These are phyloP conservation scores for Debaryomyces maramus DNA, from an alignment of 805 yeast species.

Conservation along the genomic window DNA sequence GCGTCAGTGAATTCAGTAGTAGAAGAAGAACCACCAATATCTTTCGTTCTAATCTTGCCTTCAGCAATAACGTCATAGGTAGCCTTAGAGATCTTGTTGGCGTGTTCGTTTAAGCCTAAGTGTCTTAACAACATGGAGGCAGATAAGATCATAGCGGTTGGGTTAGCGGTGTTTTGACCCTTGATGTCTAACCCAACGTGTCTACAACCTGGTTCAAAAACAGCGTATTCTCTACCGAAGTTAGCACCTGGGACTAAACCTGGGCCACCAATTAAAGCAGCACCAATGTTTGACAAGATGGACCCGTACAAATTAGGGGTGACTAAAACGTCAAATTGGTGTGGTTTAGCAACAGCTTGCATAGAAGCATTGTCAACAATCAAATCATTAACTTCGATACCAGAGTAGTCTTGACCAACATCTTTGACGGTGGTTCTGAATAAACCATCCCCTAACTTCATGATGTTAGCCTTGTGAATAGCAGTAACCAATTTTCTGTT, in stretches of 20 bases:
- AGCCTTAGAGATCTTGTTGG: slow-evolving; percentile 85
- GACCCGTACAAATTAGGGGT: slow-evolving; percentile 99
- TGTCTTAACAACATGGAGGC: slow-evolving; percentile 92
- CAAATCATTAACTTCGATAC: slow-evolving; percentile 81
- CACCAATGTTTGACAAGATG: slow-evolving; percentile 95
- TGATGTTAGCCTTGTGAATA: slow-evolving; percentile 98
- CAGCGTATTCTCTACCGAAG: slow-evolving; percentile 96
- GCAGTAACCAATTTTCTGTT: slow-evolving; percentile 92
- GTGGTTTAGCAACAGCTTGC: slow-evolving; percentile 99
- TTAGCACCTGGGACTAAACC: slow-evolving; percentile 98
- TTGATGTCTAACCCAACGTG: slow-evolving; percentile 96
- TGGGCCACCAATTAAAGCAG: slow-evolving; percentile 96
- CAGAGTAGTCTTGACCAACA: slow-evolving; percentile 81
- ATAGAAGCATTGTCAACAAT: slow-evolving; percentile 98
- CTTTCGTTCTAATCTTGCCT: slow-evolving; percentile 81
- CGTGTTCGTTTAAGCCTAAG: slow-evolving; percentile 80
- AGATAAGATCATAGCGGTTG: slow-evolving; percentile 95
- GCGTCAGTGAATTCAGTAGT: slow-evolving; percentile 96
- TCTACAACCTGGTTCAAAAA: slow-evolving; percentile 99
- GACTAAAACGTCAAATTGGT: slow-evolving; percentile 96
- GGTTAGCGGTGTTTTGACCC: slow-evolving; percentile 95
- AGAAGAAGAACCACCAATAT: slow-evolving; percentile 85
- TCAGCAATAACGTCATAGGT: slow-evolving; percentile 88
- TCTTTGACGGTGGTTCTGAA: slow-evolving; percentile 92
- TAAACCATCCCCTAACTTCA: slow-evolving; percentile 98